phyloP scores from a whole-genome alignment of 495 filamentous ascomycete species.

The Neurospora sp. region DNA sequence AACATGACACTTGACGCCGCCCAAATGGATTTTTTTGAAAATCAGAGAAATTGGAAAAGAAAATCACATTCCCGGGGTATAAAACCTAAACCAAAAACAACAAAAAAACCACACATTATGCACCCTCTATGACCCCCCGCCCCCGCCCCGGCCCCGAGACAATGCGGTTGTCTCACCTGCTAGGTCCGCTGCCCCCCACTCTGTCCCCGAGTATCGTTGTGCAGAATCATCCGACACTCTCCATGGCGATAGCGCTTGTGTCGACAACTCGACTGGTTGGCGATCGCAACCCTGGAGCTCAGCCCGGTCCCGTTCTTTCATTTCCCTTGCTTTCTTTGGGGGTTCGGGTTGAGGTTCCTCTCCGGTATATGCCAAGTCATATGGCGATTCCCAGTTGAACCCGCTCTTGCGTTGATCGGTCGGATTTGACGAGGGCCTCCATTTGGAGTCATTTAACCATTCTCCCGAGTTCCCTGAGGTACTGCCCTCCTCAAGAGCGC shows the following conservation, averaged over 20 bases:
- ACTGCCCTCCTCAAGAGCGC: not conserved
- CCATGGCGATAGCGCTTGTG: not conserved
- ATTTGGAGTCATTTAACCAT: slow-evolving; percentile 10
- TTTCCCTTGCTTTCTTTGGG: not conserved
- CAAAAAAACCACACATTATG: not conserved
- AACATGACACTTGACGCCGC: not conserved
- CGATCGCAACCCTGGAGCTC: not conserved
- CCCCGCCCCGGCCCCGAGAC: not conserved
- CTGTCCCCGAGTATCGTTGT: not conserved
- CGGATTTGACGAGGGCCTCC: slow-evolving; percentile 7
- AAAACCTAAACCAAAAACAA: not conserved
- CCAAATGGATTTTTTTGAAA: not conserved
- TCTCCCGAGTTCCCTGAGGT: not conserved
- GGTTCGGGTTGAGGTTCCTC: not conserved
- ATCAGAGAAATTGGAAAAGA: not conserved
- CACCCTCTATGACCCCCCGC: not conserved
- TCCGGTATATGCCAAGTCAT: slow-evolving; percentile 11
- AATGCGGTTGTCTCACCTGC: not conserved
- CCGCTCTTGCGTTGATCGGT: slow-evolving; percentile 6
- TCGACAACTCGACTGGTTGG: not conserved
- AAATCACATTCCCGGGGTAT: not conserved
- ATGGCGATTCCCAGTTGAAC: slow-evolving; percentile 25
- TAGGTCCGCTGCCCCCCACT: not conserved
- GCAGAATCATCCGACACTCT: not conserved
- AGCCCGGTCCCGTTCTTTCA: not conserved